Evolutionary conservation across 148 eudicot genomes (phyloP).

Genomic region (Silene conica): DNA sequence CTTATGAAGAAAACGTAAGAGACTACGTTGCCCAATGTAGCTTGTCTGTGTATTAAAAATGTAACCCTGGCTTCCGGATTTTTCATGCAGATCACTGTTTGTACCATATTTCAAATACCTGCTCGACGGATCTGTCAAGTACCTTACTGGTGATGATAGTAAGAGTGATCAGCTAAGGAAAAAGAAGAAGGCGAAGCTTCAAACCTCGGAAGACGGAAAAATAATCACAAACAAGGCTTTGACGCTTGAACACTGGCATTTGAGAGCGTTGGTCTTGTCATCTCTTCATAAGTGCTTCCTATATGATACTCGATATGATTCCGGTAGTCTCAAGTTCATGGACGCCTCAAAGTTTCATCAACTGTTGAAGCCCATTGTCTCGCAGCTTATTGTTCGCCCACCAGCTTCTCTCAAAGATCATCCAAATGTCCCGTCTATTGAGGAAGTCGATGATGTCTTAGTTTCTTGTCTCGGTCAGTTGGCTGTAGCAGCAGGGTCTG

Average conservation of each 20-base stretch:
- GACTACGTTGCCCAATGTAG: too few relatives aligned
- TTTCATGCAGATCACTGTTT: conserved; percentile 63
- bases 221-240: conserved; percentile 23
- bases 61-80: conserved; percentile 7
- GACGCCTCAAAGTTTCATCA: conserved; percentile 75
- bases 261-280: conserved; percentile 64
- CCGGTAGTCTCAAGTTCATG: conserved; percentile 65
- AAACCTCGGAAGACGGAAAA: conserved; percentile 25
- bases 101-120: conserved; percentile 93
- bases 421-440: conserved; percentile 48
- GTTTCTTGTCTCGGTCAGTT: conserved; percentile 84
- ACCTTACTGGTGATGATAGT: conserved; percentile 51
- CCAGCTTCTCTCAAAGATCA: conserved; percentile 53
- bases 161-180: conserved; percentile 35
- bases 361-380: conserved; percentile 75
- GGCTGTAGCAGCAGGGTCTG: conserved; percentile 89
- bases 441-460: conserved; percentile 73
- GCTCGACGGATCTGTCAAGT: conserved; percentile 55
- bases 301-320: conserved; percentile 75
- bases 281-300: conserved; percentile 86
- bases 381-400: conserved; percentile 65
- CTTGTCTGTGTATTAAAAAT: not conserved
- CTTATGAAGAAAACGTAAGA: too few relatives aligned
- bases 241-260: conserved; percentile 60
- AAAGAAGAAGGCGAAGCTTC: conserved; percentile 75